A percentile compares a stretch with the other conserved stretches of the same genome.
Evolutionary conservation across 495 filamentous ascomycete species (phyloP).

Genomic region (Tuber melanosporum): DNA sequence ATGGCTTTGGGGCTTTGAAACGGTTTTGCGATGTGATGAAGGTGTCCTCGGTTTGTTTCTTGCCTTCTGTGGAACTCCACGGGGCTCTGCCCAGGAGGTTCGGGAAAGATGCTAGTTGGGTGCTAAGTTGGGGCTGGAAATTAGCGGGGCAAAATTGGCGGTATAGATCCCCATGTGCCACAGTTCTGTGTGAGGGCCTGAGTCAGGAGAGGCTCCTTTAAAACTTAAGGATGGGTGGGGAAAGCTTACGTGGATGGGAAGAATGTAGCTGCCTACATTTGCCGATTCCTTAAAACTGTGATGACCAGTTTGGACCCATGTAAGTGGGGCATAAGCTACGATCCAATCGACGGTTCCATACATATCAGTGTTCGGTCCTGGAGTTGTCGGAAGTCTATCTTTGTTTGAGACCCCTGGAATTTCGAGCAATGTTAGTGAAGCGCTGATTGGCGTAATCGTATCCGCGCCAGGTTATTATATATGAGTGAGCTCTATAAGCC

Average conservation of each 20-base stretch:
- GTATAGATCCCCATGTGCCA: slow-evolving; percentile 49
- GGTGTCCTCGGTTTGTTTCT: slow-evolving; percentile 49
- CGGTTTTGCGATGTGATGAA: slow-evolving; percentile 52
- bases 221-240: neutral
- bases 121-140: neutral
- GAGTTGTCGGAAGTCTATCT: slow-evolving; percentile 54
- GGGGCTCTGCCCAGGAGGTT: slow-evolving; percentile 52
- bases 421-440: slow-evolving; percentile 52
- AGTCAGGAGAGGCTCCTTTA: neutral
- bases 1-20: slow-evolving; percentile 50
- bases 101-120: slow-evolving; percentile 27
- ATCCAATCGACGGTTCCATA: slow-evolving; percentile 53
- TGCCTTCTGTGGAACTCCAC: slow-evolving; percentile 55
- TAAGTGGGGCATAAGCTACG: slow-evolving; percentile 4
- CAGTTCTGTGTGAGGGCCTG: slow-evolving; percentile 46
- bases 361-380: slow-evolving; percentile 50
- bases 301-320: neutral
- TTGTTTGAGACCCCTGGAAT: slow-evolving; percentile 53
- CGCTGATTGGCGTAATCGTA: slow-evolving; percentile 55
- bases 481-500: neutral
- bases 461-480: neutral
- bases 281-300: slow-evolving; percentile 44
- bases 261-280: slow-evolving; percentile 50
- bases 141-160: slow-evolving; percentile 16
- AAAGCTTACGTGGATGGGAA: slow-evolving; percentile 51